Percentiles rank a stretch among this genome's conserved stretches.
phyloP scores from a whole-genome alignment of 2,329 filamentous ascomycete species.

The Aspergillus niger region DNA sequence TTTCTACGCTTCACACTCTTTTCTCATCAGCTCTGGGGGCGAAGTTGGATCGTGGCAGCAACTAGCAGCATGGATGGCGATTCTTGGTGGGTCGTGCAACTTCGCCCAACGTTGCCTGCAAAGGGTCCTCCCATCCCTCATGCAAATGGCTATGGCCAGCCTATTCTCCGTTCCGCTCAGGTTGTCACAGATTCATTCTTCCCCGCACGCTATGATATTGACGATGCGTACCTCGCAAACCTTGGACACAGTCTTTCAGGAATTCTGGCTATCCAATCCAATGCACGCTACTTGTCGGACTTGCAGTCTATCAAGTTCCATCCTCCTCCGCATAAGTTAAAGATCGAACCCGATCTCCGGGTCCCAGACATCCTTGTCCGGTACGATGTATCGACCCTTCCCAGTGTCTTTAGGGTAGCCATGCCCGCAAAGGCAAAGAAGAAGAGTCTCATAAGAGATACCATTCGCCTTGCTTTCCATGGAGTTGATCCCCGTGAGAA shows the following conservation, averaged over 20 bases:
- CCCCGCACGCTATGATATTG: conserved; percentile 20
- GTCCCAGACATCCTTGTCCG: conserved; percentile 40
- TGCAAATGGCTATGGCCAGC: conserved; percentile 13
- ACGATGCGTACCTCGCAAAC: conserved; percentile 36
- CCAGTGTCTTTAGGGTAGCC: conserved; percentile 31
- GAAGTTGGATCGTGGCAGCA: conserved; percentile 71
- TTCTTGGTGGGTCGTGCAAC: conserved; percentile 71
- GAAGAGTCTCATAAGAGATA: conserved; percentile 35
- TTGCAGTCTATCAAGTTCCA: conserved; percentile 31
- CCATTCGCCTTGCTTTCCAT: conserved; percentile 41
- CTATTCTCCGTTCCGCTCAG: conserved; percentile 30
- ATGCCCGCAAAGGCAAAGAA: conserved; percentile 29
- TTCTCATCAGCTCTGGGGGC: conserved; percentile 69
- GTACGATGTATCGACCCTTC: conserved; percentile 35
- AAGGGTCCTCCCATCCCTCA: conserved; percentile 15
- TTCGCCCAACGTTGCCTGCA: conserved; percentile 25
- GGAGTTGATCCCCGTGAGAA: conserved; percentile 39
- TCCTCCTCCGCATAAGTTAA: conserved; percentile 33
- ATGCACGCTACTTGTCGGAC: conserved; percentile 37
- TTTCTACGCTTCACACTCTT: conserved; percentile 69
- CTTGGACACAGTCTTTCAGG: conserved; percentile 40
- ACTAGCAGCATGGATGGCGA: conserved; percentile 72
- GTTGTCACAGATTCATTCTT: conserved; percentile 32
- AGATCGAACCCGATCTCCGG: conserved; percentile 31
- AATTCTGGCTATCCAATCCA: conserved; percentile 41